phyloP scores from a whole-genome alignment of 108 stramenopile genomes.

The Mediolabrus comicus region DNA sequence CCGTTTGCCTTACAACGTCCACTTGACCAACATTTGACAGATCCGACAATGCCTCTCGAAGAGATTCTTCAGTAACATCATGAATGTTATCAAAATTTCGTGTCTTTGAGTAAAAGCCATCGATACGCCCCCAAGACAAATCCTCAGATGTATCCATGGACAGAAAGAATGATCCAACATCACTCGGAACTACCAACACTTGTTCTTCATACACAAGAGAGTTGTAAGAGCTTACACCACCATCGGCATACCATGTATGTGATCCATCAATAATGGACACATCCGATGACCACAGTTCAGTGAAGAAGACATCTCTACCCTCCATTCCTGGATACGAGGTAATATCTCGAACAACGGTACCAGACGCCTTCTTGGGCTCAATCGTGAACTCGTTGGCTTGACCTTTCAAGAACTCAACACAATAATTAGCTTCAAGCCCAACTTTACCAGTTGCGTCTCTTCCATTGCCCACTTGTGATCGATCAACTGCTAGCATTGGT shows the following conservation, averaged over 20 bases:
- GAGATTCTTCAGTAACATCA: conserved; percentile 21
- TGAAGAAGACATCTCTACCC: conserved; percentile 76
- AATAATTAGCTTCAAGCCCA: conserved; percentile 21
- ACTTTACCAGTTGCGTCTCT: conserved; percentile 38
- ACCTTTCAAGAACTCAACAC: conserved; percentile 65
- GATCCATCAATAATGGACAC: conserved; percentile 40
- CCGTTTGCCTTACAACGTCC: conserved; percentile 40
- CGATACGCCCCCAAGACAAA: conserved; percentile 19
- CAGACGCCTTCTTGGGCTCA: conserved; percentile 79
- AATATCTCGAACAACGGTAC: conserved; percentile 63
- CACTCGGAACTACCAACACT: conserved; percentile 20
- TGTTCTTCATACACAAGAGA: conserved; percentile 66
- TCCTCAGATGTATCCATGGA: conserved; percentile 32
- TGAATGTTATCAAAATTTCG: conserved; percentile 6
- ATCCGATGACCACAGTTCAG: conserved; percentile 68
- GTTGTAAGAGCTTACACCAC: conserved; percentile 58
- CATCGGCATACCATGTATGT: conserved; percentile 48
- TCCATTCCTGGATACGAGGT: conserved; percentile 57
- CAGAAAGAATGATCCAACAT: conserved; percentile 31
- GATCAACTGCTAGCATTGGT: conserved; percentile 43
- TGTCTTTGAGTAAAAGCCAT: conserved; percentile 23
- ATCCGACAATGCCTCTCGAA: conserved; percentile 53
- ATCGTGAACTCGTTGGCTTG: conserved; percentile 80
- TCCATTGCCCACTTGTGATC: conserved; percentile 35
- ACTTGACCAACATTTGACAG: conserved; percentile 57